A percentile compares a stretch with the other conserved stretches of the same genome.
Conservation (phyloP, 345 rosid species). For the Arabis hirsuta region DNA sequence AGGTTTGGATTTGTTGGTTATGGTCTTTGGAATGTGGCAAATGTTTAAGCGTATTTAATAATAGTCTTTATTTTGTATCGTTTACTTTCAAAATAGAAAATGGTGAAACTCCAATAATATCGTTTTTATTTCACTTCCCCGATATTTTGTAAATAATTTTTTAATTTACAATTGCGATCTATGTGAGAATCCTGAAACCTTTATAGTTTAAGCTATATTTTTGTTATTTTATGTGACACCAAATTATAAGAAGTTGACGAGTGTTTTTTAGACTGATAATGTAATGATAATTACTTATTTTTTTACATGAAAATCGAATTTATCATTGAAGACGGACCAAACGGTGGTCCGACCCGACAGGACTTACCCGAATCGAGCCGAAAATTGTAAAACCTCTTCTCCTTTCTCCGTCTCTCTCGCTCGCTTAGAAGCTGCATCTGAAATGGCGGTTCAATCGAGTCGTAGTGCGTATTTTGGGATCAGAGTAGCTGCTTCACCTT, state of each 20-base stretch:
- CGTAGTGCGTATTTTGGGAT: slow-evolving; percentile 41
- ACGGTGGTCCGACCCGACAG: slow-evolving; percentile 8
- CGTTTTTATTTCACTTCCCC: not conserved
- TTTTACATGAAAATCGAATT: no score
- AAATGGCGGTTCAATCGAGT: slow-evolving; percentile 46
- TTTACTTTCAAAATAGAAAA: not conserved
- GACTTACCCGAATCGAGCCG: slow-evolving; percentile 2
- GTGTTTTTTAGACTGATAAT: no score
- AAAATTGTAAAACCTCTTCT: slow-evolving; percentile 16
- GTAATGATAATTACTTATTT: no score
- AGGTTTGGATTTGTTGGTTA: not conserved
- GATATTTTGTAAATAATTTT: not conserved
- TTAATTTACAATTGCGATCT: no score
- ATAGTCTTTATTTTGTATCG: not conserved
- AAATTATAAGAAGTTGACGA: no score
- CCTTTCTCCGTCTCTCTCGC: not conserved
- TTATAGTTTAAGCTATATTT: no score
- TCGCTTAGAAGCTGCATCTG: slow-evolving; percentile 27
- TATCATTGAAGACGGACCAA: not conserved
- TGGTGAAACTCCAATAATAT: not conserved
- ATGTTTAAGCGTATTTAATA: not conserved
- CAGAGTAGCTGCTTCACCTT: slow-evolving; percentile 22
- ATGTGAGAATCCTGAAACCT: no score
- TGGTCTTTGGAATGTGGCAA: slow-evolving; percentile 9
- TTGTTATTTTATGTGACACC: no score